Base-by-base conservation (phyloP, 345 rosid genomes). In the Gossypium ekmanianum region DNA sequence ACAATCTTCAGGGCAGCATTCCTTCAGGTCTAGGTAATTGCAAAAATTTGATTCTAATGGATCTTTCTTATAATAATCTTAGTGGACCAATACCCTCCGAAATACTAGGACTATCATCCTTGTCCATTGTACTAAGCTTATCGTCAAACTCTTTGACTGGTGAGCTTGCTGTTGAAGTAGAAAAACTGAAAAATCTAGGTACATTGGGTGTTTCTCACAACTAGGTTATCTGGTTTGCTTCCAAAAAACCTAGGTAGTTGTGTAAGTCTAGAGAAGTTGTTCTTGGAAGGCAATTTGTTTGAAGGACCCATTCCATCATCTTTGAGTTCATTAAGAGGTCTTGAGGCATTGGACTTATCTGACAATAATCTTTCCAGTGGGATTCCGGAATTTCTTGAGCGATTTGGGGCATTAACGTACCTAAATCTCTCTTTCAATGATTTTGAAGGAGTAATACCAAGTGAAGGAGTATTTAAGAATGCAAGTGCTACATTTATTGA, bases 401-500 rank as follows among this genome's bases (percentile, higher is more conserved):
- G 34, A 2, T 61, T 80, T 34, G 0, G 26, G 3, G 22, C 39
- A 3, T 50, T 80, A 29, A 24, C 29, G 16, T 26, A 69, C 34
- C 61, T 84, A 5, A 79, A 81, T 68, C 16, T 81, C 3, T 84
- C 84, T 3, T 8, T 61, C 6, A 84, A 81, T 64, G 63, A 75
- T 13, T 63, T 84, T 0, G 72, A 84, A 6, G 84, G 83, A 11
- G 48, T 1, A 43, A 52, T 81, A 17, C 80, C 85, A 68, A 43
- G 4, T 6, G 17, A 75, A 72, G 81, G 83, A 47, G 64, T 61
- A 7, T 84, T 84, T 26, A 7, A 56, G 26, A 81, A 84, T 55
- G 27, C 69, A n/a, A 51, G 56, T 29, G 68, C 29, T 43, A 65
- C 45, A 54, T 77, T 54, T 0, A 16, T 84, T 13, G 58, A 18